Base-by-base conservation (phyloP, 192 early-diverging fungal genomes). In the Ramicandelaber brevisporus region DNA sequence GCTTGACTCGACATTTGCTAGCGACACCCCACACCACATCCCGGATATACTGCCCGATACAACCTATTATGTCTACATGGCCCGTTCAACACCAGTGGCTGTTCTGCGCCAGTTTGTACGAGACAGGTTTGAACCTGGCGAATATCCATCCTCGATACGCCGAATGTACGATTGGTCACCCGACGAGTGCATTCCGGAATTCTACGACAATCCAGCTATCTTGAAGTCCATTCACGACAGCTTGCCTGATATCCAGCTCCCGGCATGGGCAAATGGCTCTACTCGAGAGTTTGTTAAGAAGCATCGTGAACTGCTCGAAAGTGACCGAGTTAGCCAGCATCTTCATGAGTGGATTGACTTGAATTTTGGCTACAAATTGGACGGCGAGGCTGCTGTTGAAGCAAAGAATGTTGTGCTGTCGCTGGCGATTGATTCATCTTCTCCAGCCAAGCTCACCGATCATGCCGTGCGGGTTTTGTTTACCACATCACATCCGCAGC, bases 321-420 rank as follows among this genome's bases (percentile, higher is more conserved):
- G 68, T 17, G 70, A 80, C 6, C 67, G 71, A 44, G 81, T 86
- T 1, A 79, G 77, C 0, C 38, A 43, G 1, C 57, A 78, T 23
- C 34, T 88, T 9, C 74, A 88, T 37, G 45, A 66, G 27, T 88
- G 84, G 84, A 78, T 86, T 24, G 79, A 88, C 44, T 43, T 88
- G 17, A 84, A 78, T 0, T 88, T 81, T 60, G 84, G 84, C 14
- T 80, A 66, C 38, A 73, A 75, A 38, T 61, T 85, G 28, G 67
- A 67, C 0, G 84, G 81, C 0, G 63, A 67, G 36, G 66, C 65
- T 12, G 78, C 78, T 1, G 54, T 74, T 4, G 61, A 67, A 14
- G 67, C 82, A 1, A 50, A 73, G 42, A 88, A 88, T 52, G 70
- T 88, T 6, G 67, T 62, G 2, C 36, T 69, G 4, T 63, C 64